These are phyloP conservation scores for Penicillium sp. DNA, from an alignment of 2,329 filamentous ascomycete genomes.

Conservation along the genomic window DNA sequence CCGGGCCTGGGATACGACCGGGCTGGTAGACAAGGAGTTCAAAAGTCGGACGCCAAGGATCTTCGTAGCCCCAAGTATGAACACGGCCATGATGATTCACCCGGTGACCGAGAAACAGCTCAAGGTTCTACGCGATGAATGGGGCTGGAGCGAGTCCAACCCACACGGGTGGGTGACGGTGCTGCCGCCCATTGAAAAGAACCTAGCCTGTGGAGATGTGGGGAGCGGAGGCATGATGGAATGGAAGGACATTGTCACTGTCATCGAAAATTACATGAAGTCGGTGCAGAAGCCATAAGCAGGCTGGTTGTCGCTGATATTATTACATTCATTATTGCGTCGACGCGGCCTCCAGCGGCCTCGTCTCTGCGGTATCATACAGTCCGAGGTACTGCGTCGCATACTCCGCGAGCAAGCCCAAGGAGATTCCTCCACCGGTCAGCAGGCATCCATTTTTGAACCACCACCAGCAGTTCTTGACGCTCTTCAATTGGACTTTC, in stretches of 20 bases:
- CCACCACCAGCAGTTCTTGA: constrained; percentile 65
- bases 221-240: constrained; percentile 82
- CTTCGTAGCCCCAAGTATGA: constrained; percentile 81
- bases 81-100: constrained; percentile 86
- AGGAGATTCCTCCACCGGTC: constrained; percentile 60
- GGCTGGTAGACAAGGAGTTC: constrained; percentile 53
- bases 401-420: constrained; percentile 61
- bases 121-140: constrained; percentile 69
- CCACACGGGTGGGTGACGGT: constrained; percentile 67
- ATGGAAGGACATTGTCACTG: constrained; percentile 72
- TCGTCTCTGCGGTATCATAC: constrained; percentile 22
- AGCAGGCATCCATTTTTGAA: constrained; percentile 64
- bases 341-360: constrained; percentile 5
- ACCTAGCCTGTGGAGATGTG: constrained; percentile 80
- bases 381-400: constrained; percentile 31
- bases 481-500: constrained; percentile 58
- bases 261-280: constrained; percentile 55
- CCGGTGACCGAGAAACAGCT: constrained; percentile 77
- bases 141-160: constrained; percentile 57
- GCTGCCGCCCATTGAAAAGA: constrained; percentile 71
- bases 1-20: constrained; percentile 84
- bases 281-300: neutral
- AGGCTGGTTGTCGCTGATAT: neutral
- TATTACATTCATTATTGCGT: constrained; percentile 10
- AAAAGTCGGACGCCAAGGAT: constrained; percentile 61